Conservation (phyloP, 495 filamentous ascomycete species). For the Tuber calosporum region DNA sequence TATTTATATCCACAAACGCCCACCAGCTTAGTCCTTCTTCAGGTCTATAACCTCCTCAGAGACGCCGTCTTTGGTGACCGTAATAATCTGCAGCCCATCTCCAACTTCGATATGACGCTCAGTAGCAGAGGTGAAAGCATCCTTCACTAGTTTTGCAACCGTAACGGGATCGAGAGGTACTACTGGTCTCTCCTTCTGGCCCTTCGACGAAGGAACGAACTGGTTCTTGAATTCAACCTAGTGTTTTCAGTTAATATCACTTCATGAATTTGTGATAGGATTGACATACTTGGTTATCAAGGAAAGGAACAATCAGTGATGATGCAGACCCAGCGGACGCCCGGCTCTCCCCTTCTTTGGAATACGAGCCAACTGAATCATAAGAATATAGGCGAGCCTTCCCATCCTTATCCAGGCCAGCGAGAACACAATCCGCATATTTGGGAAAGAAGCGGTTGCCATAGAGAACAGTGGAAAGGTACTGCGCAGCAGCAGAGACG, state of each 20-base stretch:
- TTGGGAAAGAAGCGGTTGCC: slow-evolving; percentile 97
- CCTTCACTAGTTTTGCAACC: slow-evolving; percentile 81
- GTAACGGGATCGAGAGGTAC: slow-evolving; percentile 57
- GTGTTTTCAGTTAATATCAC: background rate
- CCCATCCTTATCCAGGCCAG: slow-evolving; percentile 88
- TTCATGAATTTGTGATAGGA: background rate
- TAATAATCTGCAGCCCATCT: slow-evolving; percentile 88
- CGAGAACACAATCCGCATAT: slow-evolving; percentile 88
- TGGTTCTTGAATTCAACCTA: slow-evolving; percentile 97
- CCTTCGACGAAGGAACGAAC: slow-evolving; percentile 73
- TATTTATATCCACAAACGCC: slow-evolving; percentile 7
- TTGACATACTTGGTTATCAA: slow-evolving; percentile 70
- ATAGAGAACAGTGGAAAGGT: slow-evolving; percentile 88
- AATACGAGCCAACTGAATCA: slow-evolving; percentile 90
- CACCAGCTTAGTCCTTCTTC: slow-evolving; percentile 70
- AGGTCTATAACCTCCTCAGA: slow-evolving; percentile 68
- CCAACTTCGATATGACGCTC: slow-evolving; percentile 99
- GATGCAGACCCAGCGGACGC: slow-evolving; percentile 90
- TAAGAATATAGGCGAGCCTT: slow-evolving; percentile 93
- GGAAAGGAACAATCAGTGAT: slow-evolving; percentile 95
- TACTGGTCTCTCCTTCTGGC: slow-evolving; percentile 54
- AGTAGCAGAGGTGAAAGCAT: slow-evolving; percentile 95
- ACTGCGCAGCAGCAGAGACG: slow-evolving; percentile 85
- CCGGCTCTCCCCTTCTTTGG: slow-evolving; percentile 78
- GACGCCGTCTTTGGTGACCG: slow-evolving; percentile 62